These are phyloP conservation scores for Globomyces sp. DNA, from an alignment of 371 early-diverging fungal genomes.

Conservation along the genomic window DNA sequence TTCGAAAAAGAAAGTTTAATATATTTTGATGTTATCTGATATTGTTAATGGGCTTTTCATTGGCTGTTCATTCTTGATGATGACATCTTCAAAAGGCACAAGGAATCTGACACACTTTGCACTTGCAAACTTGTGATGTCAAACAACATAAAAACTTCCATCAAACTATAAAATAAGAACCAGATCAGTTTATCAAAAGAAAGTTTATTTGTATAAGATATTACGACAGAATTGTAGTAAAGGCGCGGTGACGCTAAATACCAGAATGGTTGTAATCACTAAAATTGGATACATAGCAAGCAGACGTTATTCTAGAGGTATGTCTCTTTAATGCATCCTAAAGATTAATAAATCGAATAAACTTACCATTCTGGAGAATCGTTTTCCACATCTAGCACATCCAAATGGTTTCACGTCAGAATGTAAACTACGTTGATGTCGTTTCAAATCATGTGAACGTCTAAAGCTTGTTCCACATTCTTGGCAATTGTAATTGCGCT, in stretches of 20 bases:
- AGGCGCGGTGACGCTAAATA: not conserved
- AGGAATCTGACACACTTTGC: not conserved
- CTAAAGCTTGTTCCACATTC: constrained; percentile 31
- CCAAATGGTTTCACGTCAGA: constrained; percentile 19
- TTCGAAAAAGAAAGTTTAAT: constrained; percentile 1
- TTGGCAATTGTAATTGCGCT: constrained; percentile 24
- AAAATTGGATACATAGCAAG: constrained; percentile 11
- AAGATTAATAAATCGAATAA: not conserved
- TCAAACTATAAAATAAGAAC: not conserved
- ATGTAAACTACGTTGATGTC: constrained; percentile 34
- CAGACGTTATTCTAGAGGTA: constrained; percentile 14
- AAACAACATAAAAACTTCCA: not conserved
- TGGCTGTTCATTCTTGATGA: no score
- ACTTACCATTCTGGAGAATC: constrained; percentile 20
- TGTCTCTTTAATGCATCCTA: constrained; percentile 19
- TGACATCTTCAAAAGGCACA: no score
- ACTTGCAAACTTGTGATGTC: not conserved
- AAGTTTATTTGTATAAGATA: not conserved
- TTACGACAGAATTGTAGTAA: not conserved
- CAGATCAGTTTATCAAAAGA: constrained; percentile 2
- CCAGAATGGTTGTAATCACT: constrained; percentile 2
- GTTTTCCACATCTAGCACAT: constrained; percentile 14
- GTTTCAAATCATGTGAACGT: constrained; percentile 45
- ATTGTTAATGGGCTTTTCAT: no score
- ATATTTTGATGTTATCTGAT: not conserved